Conservation (phyloP, 2,329 filamentous ascomycete species). For the Fusarium tricinctum region DNA sequence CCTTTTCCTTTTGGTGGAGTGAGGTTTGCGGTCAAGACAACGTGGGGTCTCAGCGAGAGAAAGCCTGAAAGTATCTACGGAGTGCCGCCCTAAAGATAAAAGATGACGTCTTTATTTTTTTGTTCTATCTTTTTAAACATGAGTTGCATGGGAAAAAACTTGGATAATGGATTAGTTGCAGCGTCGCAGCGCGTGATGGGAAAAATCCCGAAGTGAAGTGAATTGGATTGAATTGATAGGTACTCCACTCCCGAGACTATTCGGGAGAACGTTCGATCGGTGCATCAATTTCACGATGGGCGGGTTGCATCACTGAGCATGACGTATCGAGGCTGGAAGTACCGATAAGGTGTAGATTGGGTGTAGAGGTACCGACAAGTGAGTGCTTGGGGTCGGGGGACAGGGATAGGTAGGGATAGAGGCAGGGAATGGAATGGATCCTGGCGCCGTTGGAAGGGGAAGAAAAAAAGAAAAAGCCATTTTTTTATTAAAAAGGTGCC, state of each 20-base stretch:
- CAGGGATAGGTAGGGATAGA: background rate
- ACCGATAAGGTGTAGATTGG: background rate
- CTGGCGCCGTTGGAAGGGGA: constrained; percentile 25
- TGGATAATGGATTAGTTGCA: constrained; percentile 24
- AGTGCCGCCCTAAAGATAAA: background rate
- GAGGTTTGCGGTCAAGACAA: background rate
- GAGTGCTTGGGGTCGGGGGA: background rate
- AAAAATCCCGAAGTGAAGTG: constrained; percentile 20
- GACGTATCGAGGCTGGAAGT: constrained; percentile 27
- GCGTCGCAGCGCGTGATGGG: constrained; percentile 25
- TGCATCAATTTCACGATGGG: constrained; percentile 37
- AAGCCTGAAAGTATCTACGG: background rate
- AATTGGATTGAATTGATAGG: constrained; percentile 6
- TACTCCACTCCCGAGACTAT: constrained; percentile 19
- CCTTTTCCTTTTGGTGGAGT: background rate
- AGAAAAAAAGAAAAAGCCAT: background rate
- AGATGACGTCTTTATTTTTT: constrained; percentile 31
- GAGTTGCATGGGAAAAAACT: constrained; percentile 16
- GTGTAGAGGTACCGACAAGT: constrained; percentile 10
- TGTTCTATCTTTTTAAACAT: background rate
- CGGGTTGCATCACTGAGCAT: constrained; percentile 19
- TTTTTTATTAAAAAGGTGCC: background rate
- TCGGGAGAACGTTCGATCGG: constrained; percentile 34
- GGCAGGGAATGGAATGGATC: constrained; percentile 11
- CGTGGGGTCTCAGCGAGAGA: too few species aligned